Evolutionary conservation across 495 filamentous ascomycete genomes (phyloP).

Genomic region (Xylaria telfairii): DNA sequence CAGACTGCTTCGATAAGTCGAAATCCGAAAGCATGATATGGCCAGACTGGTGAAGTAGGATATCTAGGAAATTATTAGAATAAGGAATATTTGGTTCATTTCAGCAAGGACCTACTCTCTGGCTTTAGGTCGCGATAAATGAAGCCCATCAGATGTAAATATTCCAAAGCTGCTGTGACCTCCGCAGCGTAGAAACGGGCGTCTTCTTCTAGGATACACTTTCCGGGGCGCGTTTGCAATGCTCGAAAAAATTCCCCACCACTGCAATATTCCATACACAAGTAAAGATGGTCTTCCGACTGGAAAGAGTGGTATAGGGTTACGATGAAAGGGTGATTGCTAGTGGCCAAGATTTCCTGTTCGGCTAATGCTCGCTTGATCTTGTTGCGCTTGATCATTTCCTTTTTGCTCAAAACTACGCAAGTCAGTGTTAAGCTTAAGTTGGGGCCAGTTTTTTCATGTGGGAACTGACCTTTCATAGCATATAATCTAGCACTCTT

Average conservation of each 20-base stretch:
- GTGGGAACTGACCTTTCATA: constrained; percentile 81
- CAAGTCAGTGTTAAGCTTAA: constrained; percentile 43
- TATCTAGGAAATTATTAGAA: constrained; percentile 64
- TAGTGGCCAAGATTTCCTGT: constrained; percentile 96
- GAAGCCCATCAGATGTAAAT: constrained; percentile 98
- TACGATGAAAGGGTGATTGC: constrained; percentile 98
- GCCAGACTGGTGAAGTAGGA: constrained; percentile 95
- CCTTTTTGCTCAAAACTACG: constrained; percentile 96
- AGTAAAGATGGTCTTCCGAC: constrained; percentile 95
- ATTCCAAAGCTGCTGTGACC: constrained; percentile 96
- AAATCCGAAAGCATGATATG: constrained; percentile 99
- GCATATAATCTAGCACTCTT: constrained; percentile 94
- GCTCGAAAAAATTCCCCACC: constrained; percentile 98
- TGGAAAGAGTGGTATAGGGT: constrained; percentile 99
- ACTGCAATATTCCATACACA: constrained; percentile 99
- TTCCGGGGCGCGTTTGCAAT: constrained; percentile 93
- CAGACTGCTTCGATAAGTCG: constrained; percentile 96
- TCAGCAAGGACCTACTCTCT: constrained; percentile 72
- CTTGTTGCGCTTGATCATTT: constrained; percentile 99
- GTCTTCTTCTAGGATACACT: constrained; percentile 95
- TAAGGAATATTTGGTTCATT: neutral
- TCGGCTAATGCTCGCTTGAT: constrained; percentile 98
- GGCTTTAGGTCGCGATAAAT: constrained; percentile 98
- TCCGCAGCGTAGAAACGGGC: constrained; percentile 97
- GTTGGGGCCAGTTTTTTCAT: neutral